phyloP scores from a whole-genome alignment of 805 yeast genomes.

The Saitoella complicata region DNA sequence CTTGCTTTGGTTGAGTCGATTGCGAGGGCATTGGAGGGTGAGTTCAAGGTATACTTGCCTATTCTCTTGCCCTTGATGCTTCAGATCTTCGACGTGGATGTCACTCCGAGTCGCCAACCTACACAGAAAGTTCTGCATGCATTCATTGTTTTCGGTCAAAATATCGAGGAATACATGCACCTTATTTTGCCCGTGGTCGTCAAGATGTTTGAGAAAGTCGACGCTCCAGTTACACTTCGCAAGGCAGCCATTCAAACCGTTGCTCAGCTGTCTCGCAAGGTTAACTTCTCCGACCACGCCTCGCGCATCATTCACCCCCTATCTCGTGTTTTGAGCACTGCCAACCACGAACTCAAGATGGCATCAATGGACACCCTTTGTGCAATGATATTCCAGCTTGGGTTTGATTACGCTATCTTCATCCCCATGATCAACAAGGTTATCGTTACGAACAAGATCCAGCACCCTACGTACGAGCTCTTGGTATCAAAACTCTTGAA shows the following conservation, averaged over 20 bases:
- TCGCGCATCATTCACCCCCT: slow-evolving; percentile 81
- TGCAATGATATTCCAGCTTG: slow-evolving; percentile 64
- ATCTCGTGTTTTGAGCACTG: slow-evolving; percentile 40
- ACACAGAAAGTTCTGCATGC: slow-evolving; percentile 56
- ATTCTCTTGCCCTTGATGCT: slow-evolving; percentile 60
- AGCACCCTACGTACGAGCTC: slow-evolving; percentile 62
- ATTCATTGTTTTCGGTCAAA: slow-evolving; percentile 71
- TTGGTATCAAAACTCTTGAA: slow-evolving; percentile 60
- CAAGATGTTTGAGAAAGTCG: slow-evolving; percentile 49
- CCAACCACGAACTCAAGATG: slow-evolving; percentile 42
- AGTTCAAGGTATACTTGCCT: slow-evolving; percentile 72
- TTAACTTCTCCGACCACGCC: slow-evolving; percentile 70
- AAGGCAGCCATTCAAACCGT: slow-evolving; percentile 66
- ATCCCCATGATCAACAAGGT: slow-evolving; percentile 63
- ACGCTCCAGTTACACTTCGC: slow-evolving; percentile 41
- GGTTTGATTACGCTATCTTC: slow-evolving; percentile 68
- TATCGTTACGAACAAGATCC: slow-evolving; percentile 41
- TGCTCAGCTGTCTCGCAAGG: slow-evolving; percentile 60
- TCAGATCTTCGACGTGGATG: slow-evolving; percentile 53
- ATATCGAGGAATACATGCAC: slow-evolving; percentile 77
- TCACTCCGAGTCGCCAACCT: slow-evolving; percentile 33
- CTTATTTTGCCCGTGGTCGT: slow-evolving; percentile 77
- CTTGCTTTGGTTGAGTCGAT: slow-evolving; percentile 68
- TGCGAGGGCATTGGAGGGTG: slow-evolving; percentile 77
- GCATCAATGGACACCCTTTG: slow-evolving; percentile 60